Evolutionary conservation across 306 rosid species (phyloP), one percentile per base, ranked within the genome.

Genomic region (Sophora flavescens): DNA sequence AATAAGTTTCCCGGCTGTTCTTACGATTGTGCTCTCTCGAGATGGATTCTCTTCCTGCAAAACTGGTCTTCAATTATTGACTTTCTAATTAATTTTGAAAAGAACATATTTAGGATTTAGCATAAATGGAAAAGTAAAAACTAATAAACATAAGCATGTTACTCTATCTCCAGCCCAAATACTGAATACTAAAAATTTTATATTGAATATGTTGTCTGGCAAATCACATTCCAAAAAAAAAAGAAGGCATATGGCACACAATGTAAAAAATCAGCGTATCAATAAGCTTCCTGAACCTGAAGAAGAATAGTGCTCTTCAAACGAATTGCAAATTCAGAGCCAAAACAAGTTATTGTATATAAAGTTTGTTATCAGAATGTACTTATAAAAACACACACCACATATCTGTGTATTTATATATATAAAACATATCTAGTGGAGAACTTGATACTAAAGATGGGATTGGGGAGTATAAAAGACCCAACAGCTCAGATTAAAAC

Each of bases 1-100:
- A 72, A 88, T 89, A 58, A 94, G 97, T 88, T 94, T 94, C 72
- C 92, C 95, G 1, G 98, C 97, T 59, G 98, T 94, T 85, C 97
- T 90, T 79, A 94, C 93, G 77, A 94, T 89, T 11, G 98, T 92
- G 84, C 91, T 86, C 78, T 90, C 96, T 58, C 97, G 91, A 73
- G 98, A 92, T 77, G 96, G 96, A 72, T 94, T 94, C 82, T 94
- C 98, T 84, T 86, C 89, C 96, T 94, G 92, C 18, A 81, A 62
- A 76, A 64, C 18, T 28, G 47, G 71, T 33, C 22, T 62, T 68
- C 71, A 50, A 18, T 59, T 10, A 42, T 36, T 63, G 47, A 51
- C 44, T 75, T 72, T 66, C 68, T 48, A 10, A 65, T n/a, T 63
- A 44, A 64, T 14, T 60, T 39, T 44, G 2, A 28, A 51, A 74